Conservation (phyloP, 306 rosid genomes). For the Prunus mongolica region DNA sequence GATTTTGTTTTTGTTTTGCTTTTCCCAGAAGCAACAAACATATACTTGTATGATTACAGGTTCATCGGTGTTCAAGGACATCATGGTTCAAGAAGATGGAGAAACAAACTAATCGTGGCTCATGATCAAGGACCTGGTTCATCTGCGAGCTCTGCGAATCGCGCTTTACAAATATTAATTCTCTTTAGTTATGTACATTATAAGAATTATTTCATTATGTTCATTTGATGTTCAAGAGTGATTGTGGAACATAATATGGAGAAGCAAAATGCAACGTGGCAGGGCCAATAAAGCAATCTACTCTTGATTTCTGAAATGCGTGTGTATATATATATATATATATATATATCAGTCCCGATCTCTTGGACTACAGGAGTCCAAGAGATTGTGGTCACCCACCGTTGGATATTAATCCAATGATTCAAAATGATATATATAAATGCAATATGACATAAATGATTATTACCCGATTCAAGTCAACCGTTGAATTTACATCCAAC, state of each 20-base stretch:
- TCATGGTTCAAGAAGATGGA: slow-evolving; percentile 12
- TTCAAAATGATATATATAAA: no score
- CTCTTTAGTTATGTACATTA: slow-evolving; percentile 7
- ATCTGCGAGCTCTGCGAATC: background rate
- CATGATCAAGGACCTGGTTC: background rate
- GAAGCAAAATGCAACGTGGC: background rate
- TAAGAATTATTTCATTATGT: background rate
- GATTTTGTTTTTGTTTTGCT: no score
- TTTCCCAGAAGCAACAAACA: no score
- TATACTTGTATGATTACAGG: no score
- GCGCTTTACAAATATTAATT: background rate
- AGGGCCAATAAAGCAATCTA: background rate
- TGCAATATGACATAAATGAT: no score
- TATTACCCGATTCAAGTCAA: no score
- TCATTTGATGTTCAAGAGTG: slow-evolving; percentile 7
- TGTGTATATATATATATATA: no score
- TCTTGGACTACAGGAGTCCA: no score
- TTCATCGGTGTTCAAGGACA: background rate
- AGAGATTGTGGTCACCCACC: no score
- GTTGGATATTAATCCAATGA: no score
- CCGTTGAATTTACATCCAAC: no score
- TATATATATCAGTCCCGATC: no score
- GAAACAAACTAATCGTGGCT: background rate
- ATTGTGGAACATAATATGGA: background rate
- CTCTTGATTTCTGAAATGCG: background rate